Conservation (phyloP, 2,329 filamentous ascomycete genomes). For the Calonectria pteridis region DNA sequence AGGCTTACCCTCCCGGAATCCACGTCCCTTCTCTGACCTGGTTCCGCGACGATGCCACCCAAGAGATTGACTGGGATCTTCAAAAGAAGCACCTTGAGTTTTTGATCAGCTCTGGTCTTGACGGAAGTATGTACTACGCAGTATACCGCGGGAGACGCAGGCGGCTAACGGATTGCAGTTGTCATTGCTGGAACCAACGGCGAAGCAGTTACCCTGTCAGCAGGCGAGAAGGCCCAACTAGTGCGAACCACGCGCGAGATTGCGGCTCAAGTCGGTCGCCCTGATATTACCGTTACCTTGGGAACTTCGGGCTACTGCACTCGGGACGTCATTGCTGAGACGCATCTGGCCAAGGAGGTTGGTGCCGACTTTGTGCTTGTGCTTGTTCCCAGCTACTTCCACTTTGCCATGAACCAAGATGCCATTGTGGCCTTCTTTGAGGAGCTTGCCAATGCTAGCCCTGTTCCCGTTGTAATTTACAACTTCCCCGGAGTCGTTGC, state of each 20-base stretch:
- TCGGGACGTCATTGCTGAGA: constrained; percentile 74
- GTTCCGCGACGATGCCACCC: constrained; percentile 60
- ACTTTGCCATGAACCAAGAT: constrained; percentile 70
- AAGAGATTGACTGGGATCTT: constrained; percentile 68
- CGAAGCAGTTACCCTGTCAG: constrained; percentile 77
- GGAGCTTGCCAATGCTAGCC: constrained; percentile 67
- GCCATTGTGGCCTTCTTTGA: constrained; percentile 74
- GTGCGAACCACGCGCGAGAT: constrained; percentile 72
- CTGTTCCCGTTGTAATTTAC: constrained; percentile 77
- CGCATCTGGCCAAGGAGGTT: constrained; percentile 69
- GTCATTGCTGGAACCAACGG: constrained; percentile 81
- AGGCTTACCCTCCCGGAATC: constrained; percentile 62
- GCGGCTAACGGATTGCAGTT: constrained; percentile 51
- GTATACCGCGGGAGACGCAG: rapidly evolving
- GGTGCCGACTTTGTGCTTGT: constrained; percentile 78
- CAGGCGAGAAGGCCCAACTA: constrained; percentile 72
- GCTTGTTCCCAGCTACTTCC: constrained; percentile 79
- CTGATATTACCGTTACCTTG: constrained; percentile 72
- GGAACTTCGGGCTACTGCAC: constrained; percentile 76
- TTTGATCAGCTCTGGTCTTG: constrained; percentile 64
- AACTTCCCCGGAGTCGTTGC: constrained; percentile 78
- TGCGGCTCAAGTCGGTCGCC: constrained; percentile 67
- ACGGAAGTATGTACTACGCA: constrained; percentile 54
- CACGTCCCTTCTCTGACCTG: constrained; percentile 70
- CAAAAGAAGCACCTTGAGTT: constrained; percentile 67